A percentile compares a stretch with the other conserved stretches of the same genome.
phyloP scores from a whole-genome alignment of 2,329 filamentous ascomycete genomes.

The Epichloe uncinata region DNA sequence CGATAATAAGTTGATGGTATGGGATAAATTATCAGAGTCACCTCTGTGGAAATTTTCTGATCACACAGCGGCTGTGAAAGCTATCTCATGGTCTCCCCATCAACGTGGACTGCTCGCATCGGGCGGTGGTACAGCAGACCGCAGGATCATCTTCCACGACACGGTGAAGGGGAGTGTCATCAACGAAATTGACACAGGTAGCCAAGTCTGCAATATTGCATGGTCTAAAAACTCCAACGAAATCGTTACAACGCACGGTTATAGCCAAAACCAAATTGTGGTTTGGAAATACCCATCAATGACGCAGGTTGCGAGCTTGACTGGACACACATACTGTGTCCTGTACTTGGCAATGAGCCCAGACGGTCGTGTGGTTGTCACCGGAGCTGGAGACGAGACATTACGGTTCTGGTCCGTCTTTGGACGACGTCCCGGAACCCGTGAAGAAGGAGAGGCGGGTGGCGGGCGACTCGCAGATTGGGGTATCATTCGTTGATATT shows the following conservation, averaged over 20 bases:
- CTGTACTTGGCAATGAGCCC: slow-evolving; percentile 96
- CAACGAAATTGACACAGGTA: slow-evolving; percentile 90
- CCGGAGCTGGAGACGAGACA: slow-evolving; percentile 91
- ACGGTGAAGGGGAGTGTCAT: slow-evolving; percentile 64
- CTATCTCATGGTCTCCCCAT: slow-evolving; percentile 95
- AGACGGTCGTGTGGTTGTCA: slow-evolving; percentile 86
- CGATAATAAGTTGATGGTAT: slow-evolving; percentile 97
- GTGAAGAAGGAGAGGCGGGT: slow-evolving; percentile 51
- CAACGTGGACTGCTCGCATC: slow-evolving; percentile 89
- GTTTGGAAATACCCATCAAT: slow-evolving; percentile 99
- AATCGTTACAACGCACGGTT: slow-evolving; percentile 92
- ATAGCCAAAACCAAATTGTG: slow-evolving; percentile 96
- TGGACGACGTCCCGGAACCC: slow-evolving; percentile 61
- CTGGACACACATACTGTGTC: slow-evolving; percentile 92
- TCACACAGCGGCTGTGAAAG: slow-evolving; percentile 92
- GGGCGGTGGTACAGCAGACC: slow-evolving; percentile 87
- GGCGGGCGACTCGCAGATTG: slow-evolving; percentile 58
- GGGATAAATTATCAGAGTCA: slow-evolving; percentile 89
- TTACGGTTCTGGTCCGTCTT: slow-evolving; percentile 96
- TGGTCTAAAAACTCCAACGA: slow-evolving; percentile 98
- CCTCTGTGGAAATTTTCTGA: slow-evolving; percentile 90
- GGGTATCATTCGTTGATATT: slow-evolving; percentile 59
- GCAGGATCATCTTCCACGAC: slow-evolving; percentile 97
- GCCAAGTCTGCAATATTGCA: slow-evolving; percentile 95
- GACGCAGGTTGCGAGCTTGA: slow-evolving; percentile 90